Evolutionary conservation across 495 filamentous ascomycete genomes (phyloP).

Genomic region (Neurospora sp.): DNA sequence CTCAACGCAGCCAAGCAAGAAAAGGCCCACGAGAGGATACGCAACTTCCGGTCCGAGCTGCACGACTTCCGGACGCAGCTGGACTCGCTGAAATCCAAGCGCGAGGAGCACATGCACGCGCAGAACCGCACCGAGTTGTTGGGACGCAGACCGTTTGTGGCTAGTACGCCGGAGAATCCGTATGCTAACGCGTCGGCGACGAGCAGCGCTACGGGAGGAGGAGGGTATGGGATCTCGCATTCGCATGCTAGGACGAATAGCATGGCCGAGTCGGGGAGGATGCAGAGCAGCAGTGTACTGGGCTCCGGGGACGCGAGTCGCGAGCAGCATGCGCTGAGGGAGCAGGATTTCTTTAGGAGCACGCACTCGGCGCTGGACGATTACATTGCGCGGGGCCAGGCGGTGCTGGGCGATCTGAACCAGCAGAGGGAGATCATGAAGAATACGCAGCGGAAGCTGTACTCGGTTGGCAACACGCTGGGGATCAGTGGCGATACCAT

Average conservation of each 20-base stretch:
- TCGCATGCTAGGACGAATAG: conserved; percentile 22
- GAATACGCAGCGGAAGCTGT: conserved; percentile 79
- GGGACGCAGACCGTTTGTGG: conserved; percentile 77
- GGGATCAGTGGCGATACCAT: conserved; percentile 94
- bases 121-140: conserved; percentile 75
- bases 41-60: conserved; percentile 77
- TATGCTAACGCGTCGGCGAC: conserved; percentile 41
- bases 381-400: conserved; percentile 81
- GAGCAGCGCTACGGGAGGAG: conserved; percentile 1
- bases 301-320: conserved; percentile 50
- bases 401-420: conserved; percentile 78
- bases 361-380: conserved; percentile 83
- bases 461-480: conserved; percentile 87
- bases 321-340: conserved; percentile 77
- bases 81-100: conserved; percentile 60
- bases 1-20: conserved; percentile 77
- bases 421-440: conserved; percentile 92
- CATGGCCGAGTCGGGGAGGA: conserved; percentile 10
- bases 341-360: conserved; percentile 73
- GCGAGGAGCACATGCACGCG: conserved; percentile 64
- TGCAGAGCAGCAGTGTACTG: conserved; percentile 33
- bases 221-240: conserved; percentile 20
- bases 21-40: conserved; percentile 78
- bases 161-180: conserved; percentile 88
- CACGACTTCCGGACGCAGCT: conserved; percentile 67